Evolutionary conservation across 257 asterid species (phyloP).

Genomic region (Solanum lignicaule): DNA sequence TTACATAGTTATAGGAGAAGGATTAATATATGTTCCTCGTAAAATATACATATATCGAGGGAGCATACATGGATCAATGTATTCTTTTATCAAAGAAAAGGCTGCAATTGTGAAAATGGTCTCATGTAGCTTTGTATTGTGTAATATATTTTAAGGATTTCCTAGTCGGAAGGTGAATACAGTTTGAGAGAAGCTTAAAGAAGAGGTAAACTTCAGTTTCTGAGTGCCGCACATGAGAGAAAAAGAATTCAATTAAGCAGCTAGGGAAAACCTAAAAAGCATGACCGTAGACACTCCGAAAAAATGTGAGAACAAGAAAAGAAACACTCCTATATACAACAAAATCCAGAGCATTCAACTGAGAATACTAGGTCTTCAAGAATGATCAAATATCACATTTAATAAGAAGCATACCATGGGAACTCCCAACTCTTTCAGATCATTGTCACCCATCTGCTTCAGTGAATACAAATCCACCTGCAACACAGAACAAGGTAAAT

Average conservation of each 20-base stretch:
- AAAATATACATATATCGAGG: not conserved
- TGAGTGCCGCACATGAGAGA: not conserved
- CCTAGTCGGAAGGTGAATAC: not conserved
- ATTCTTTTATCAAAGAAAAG: not conserved
- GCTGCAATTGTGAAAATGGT: not conserved
- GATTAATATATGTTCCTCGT: not conserved
- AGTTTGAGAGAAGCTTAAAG: not conserved
- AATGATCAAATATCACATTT: not conserved
- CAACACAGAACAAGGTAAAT: not conserved
- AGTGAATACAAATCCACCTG: constrained; percentile 92
- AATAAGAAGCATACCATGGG: constrained; percentile 64
- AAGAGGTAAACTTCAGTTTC: not conserved
- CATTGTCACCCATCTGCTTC: constrained; percentile 84
- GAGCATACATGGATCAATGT: not conserved
- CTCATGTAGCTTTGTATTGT: not conserved
- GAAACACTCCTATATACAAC: not conserved
- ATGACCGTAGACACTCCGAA: not conserved
- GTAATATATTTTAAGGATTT: not conserved
- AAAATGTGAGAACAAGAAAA: not conserved
- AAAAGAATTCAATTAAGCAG: not conserved
- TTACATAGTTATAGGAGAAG: not conserved
- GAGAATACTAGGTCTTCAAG: not conserved
- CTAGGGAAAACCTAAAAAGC: not conserved
- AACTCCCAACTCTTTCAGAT: constrained; percentile 84
- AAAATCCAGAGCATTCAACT: not conserved